A percentile compares a stretch with the other conserved stretches of the same genome.
These are phyloP conservation scores for Aspergillus udagawae DNA, from an alignment of 2,329 filamentous ascomycete genomes.

Conservation along the genomic window DNA sequence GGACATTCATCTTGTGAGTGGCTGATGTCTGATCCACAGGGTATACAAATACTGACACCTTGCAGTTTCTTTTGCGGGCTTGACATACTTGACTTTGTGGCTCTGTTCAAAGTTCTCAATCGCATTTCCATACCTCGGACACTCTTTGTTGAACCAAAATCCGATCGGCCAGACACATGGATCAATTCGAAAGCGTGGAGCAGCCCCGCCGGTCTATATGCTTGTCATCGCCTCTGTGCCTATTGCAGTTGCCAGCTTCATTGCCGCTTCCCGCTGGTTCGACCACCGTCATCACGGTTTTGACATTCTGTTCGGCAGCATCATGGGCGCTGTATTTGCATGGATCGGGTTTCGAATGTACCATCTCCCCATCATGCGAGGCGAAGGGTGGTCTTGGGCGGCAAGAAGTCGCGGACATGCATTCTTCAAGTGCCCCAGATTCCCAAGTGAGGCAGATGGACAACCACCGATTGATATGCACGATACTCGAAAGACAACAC, in stretches of 20 bases:
- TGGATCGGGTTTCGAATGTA: conserved; percentile 81
- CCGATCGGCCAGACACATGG: conserved; percentile 17
- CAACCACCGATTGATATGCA: conserved; percentile 24
- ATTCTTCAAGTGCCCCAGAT: conserved; percentile 47
- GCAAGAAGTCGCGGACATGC: conserved; percentile 68
- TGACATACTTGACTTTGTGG: conserved; percentile 83
- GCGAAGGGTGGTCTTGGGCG: conserved; percentile 87
- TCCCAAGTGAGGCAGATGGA: conserved; percentile 27
- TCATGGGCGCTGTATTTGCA: conserved; percentile 68
- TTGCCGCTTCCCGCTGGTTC: conserved; percentile 79
- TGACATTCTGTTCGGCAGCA: conserved; percentile 80
- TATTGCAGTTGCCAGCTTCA: conserved; percentile 71
- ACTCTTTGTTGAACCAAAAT: conserved; percentile 23
- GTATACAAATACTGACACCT: conserved; percentile 1
- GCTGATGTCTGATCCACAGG: not conserved
- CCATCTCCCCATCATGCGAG: conserved; percentile 72
- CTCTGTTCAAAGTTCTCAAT: conserved; percentile 60
- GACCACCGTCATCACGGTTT: conserved; percentile 91
- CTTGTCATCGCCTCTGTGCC: conserved; percentile 67
- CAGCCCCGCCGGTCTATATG: conserved; percentile 78
- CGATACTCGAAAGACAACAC: not conserved
- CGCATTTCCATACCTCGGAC: conserved; percentile 41
- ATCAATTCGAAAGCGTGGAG: conserved; percentile 66
- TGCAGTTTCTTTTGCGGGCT: conserved; percentile 67
- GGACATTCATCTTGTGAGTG: conserved; percentile 65